These are phyloP conservation scores for Fusarium sp. DNA, from an alignment of 2,329 filamentous ascomycete genomes.

Conservation along the genomic window DNA sequence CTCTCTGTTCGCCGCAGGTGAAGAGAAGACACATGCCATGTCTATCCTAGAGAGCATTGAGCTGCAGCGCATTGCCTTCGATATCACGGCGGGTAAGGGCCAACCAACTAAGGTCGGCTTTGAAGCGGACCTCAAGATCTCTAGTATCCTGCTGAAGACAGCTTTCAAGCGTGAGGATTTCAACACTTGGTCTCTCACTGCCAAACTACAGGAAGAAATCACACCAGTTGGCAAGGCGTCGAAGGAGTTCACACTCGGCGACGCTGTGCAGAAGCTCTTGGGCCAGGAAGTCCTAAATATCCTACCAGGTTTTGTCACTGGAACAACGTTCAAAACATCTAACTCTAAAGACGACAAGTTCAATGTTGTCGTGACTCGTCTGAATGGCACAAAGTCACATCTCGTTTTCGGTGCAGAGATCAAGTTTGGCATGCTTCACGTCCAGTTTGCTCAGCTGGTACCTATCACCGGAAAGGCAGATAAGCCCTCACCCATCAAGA, in stretches of 20 bases:
- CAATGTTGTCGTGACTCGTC: neutral
- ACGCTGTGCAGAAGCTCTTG: neutral
- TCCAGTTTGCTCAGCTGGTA: accelerated
- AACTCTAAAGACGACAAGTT: accelerated
- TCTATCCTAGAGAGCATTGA: accelerated
- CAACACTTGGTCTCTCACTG: accelerated
- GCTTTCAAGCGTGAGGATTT: accelerated
- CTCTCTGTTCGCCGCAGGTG: accelerated
- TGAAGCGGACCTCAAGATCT: neutral
- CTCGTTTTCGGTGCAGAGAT: accelerated
- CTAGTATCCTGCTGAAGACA: accelerated
- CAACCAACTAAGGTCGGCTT: accelerated
- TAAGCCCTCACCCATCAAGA: accelerated
- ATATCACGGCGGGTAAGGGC: accelerated
- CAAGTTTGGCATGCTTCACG: neutral
- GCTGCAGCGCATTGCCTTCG: neutral
- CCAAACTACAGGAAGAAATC: accelerated
- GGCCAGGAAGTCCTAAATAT: accelerated
- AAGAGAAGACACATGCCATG: neutral
- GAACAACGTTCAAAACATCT: accelerated
- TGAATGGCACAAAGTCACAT: neutral
- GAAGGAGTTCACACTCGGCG: accelerated
- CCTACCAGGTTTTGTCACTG: accelerated
- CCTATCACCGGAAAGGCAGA: accelerated
- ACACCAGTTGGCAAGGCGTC: accelerated